Conservation (phyloP, 306 rosid species). For the Pyrus communis region DNA sequence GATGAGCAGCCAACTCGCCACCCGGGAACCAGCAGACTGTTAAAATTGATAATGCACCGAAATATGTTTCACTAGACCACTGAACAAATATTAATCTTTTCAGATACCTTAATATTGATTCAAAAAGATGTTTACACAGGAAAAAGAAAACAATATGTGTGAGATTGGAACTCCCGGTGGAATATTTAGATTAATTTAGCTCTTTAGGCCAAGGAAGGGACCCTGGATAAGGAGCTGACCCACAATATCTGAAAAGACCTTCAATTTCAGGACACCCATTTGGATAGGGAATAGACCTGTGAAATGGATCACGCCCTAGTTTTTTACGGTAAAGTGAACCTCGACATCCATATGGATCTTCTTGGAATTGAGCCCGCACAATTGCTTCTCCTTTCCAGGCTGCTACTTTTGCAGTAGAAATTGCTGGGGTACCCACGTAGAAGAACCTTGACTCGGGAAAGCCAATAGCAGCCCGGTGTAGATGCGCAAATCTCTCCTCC, state of each 20-base stretch:
- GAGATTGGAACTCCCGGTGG: neutral
- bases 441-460: conserved; percentile 82
- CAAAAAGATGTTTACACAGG: neutral
- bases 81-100: neutral
- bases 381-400: conserved; percentile 76
- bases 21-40: no score
- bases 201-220: conserved; percentile 55
- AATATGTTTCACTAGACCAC: neutral
- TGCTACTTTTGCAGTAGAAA: conserved; percentile 51
- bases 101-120: neutral
- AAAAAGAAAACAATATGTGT: neutral
- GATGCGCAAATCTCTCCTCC: conserved; percentile 64
- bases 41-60: neutral
- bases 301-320: conserved; percentile 81
- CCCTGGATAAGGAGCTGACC: conserved; percentile 59
- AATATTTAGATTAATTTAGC: neutral
- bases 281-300: conserved; percentile 85
- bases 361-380: conserved; percentile 69
- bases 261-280: conserved; percentile 87
- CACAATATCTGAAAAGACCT: conserved; percentile 78
- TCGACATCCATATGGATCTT: conserved; percentile 78
- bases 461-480: conserved; percentile 86
- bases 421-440: conserved; percentile 72
- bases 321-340: conserved; percentile 71
- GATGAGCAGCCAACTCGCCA: no score